Percentiles rank a stretch among this genome's conserved stretches.
phyloP scores from a whole-genome alignment of 2,329 filamentous ascomycete species.

The Clathrospora elynae region DNA sequence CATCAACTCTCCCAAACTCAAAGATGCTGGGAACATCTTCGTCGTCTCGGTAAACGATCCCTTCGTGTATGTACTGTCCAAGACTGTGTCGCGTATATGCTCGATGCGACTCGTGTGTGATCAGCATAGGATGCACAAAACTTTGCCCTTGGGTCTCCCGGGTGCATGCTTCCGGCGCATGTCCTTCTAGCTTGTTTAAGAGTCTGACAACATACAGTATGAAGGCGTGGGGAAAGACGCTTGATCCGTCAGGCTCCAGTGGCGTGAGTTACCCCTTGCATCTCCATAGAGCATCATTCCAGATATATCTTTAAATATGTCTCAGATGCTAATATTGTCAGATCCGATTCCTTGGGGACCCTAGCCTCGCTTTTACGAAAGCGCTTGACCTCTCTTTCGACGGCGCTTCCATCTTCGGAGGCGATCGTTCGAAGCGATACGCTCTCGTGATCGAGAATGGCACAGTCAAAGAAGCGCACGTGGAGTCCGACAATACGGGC shows the following conservation, averaged over 20 bases:
- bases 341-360: constrained; percentile 90
- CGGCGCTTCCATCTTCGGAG: constrained; percentile 77
- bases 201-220: constrained; percentile 61
- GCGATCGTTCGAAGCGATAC: constrained; percentile 83
- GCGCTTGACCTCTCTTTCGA: constrained; percentile 85
- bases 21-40: constrained; percentile 81
- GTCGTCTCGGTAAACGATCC: constrained; percentile 93
- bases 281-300: not conserved
- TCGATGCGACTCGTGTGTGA: constrained; percentile 19
- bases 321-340: constrained; percentile 50
- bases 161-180: constrained; percentile 4
- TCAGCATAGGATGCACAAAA: constrained; percentile 14
- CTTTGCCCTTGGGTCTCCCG: constrained; percentile 8
- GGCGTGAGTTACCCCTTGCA: constrained; percentile 65
- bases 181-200: constrained; percentile 9
- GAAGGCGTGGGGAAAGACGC: constrained; percentile 81
- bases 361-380: constrained; percentile 77
- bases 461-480: constrained; percentile 77
- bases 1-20: constrained; percentile 77
- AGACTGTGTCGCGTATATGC: constrained; percentile 7
- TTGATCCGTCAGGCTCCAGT: constrained; percentile 75
- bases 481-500: constrained; percentile 89
- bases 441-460: constrained; percentile 82
- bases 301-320: no score
- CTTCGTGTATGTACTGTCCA: constrained; percentile 74